Evolutionary conservation across 345 rosid genomes (phyloP).

Genomic region (Populus nigra): DNA sequence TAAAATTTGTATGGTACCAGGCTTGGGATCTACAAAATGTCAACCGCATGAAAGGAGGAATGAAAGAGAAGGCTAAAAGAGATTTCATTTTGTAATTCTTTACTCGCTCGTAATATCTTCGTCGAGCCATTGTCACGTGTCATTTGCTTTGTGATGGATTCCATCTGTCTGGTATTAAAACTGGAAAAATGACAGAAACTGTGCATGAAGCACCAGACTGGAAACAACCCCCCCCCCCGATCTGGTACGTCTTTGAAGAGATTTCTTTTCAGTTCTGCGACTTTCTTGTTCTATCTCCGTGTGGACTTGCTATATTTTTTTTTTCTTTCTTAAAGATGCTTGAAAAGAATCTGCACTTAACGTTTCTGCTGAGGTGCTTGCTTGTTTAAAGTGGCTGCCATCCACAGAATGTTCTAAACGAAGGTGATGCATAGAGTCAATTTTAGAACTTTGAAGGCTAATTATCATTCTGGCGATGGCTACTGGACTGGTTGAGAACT

Average conservation of each 20-base stretch:
- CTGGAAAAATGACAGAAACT: background rate
- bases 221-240: background rate
- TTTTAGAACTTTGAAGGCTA: background rate
- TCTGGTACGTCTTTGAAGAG: background rate
- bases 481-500: background rate
- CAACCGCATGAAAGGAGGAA: conserved; percentile 3
- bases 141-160: background rate
- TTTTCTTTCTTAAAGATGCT: background rate
- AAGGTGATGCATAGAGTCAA: background rate
- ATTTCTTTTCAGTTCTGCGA: background rate
- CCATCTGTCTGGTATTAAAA: background rate
- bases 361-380: background rate
- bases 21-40: conserved; percentile 10
- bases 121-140: background rate
- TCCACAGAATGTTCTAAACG: too few species aligned
- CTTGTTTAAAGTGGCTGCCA: too few species aligned
- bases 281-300: background rate
- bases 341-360: background rate
- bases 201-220: background rate
- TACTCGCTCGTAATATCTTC: background rate
- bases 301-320: background rate
- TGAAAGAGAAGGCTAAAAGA: conserved; percentile 7
- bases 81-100: conserved; percentile 20
- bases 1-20: conserved; percentile 13
- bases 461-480: background rate